A percentile compares a stretch with the other conserved stretches of the same genome.
These are phyloP conservation scores for Earliella scabrosa DNA, from an alignment of 1,284 basidiomycete genomes.

Conservation along the genomic window DNA sequence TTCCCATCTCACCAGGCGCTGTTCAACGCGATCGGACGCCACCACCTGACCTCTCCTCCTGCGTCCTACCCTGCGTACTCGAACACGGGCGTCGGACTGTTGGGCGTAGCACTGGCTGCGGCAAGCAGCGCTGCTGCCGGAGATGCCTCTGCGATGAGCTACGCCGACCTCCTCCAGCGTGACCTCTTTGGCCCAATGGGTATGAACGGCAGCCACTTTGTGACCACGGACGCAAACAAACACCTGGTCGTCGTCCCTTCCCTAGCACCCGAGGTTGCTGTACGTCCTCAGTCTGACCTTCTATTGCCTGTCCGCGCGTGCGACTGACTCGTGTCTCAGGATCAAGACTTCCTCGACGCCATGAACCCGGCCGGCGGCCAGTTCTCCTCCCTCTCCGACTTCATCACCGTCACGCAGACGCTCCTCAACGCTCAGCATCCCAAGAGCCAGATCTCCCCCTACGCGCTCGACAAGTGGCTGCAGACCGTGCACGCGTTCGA, in stretches of 20 bases:
- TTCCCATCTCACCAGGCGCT: constrained; percentile 37
- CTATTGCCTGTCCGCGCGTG: fast-evolving
- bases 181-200: constrained; percentile 34
- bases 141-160: constrained; percentile 33
- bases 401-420: constrained; percentile 44
- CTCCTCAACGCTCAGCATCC: constrained; percentile 44
- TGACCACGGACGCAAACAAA: constrained; percentile 24
- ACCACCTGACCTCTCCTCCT: constrained; percentile 44
- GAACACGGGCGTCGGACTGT: constrained; percentile 47
- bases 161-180: constrained; percentile 48
- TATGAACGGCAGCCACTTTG: constrained; percentile 27
- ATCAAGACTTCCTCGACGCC: constrained; percentile 44
- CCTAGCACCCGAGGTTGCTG: constrained; percentile 23
- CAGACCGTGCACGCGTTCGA: constrained; percentile 39
- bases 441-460: constrained; percentile 41
- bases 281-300: constrained; percentile 10
- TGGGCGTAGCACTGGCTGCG: constrained; percentile 47
- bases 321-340: constrained; percentile 34
- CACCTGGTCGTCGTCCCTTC: constrained; percentile 23
- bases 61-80: constrained; percentile 53
- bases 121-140: constrained; percentile 39
- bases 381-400: constrained; percentile 50
- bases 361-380: constrained; percentile 52
- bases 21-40: constrained; percentile 39
- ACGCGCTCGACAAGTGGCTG: constrained; percentile 48